Evolutionary conservation across 805 yeast species (phyloP).

Genomic region (Diddensiella caesifluorescens): DNA sequence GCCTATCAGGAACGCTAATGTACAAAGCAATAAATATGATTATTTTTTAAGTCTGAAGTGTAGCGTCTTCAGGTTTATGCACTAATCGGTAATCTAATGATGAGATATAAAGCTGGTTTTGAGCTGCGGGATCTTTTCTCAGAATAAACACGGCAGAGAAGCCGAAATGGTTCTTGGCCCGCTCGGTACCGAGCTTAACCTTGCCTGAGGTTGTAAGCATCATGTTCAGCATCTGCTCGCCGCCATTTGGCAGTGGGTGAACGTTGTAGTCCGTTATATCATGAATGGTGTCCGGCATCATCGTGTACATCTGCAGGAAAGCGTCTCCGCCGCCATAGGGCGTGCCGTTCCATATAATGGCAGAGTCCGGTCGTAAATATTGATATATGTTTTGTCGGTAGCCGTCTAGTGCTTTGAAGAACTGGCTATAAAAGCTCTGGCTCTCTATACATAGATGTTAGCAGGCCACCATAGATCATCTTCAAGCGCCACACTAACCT

Average conservation of each 20-base stretch:
- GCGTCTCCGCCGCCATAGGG: constrained; percentile 38
- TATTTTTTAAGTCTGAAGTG: constrained; percentile 16
- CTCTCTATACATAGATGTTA: constrained; percentile 15
- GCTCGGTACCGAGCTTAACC: constrained; percentile 32
- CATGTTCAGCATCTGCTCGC: constrained; percentile 44
- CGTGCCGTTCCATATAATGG: constrained; percentile 39
- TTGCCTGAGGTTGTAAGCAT: constrained; percentile 32
- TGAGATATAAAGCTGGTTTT: constrained; percentile 19
- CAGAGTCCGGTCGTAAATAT: constrained; percentile 28
- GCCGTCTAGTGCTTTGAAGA: constrained; percentile 33
- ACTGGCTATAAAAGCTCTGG: constrained; percentile 26
- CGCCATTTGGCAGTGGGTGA: constrained; percentile 39
- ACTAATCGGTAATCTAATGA: constrained; percentile 34
- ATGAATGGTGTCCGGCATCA: constrained; percentile 35
- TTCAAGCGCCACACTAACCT: constrained; percentile 4
- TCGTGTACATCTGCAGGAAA: constrained; percentile 30
- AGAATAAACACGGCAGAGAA: constrained; percentile 31
- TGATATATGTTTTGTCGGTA: constrained; percentile 26
- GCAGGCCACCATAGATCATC: constrained; percentile 1
- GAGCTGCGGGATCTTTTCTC: constrained; percentile 20
- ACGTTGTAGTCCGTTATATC: constrained; percentile 33
- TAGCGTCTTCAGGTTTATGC: constrained; percentile 30
- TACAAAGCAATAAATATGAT: neutral
- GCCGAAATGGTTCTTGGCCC: constrained; percentile 28
- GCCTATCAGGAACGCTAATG: no score